phyloP scores from a whole-genome alignment of 495 filamentous ascomycete species.

The Hyaloscypha variabilis region DNA sequence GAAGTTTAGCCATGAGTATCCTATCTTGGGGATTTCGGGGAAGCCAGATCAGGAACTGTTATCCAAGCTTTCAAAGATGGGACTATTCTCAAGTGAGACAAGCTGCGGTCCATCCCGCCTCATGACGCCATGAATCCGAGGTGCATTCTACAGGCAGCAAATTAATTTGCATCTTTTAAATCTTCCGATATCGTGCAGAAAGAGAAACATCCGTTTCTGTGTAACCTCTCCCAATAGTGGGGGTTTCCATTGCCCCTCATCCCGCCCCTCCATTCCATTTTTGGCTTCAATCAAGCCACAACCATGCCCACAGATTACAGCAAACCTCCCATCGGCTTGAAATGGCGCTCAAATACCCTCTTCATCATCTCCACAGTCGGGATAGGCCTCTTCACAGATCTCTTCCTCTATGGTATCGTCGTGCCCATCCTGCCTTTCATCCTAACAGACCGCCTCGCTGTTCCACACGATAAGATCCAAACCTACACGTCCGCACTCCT shows the following conservation, averaged over 20 bases:
- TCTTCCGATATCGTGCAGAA: neutral
- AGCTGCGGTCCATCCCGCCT: neutral
- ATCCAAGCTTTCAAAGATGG: neutral
- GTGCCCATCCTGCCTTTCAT: constrained; percentile 68
- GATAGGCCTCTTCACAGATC: constrained; percentile 62
- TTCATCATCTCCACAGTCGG: constrained; percentile 63
- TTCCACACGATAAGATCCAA: constrained; percentile 56
- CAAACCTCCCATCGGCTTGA: constrained; percentile 4
- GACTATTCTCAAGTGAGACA: constrained; percentile 3
- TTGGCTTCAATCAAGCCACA: neutral
- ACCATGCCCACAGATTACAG: neutral
- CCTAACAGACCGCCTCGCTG: constrained; percentile 50
- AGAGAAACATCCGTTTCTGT: neutral
- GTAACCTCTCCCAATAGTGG: neutral
- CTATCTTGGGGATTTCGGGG: neutral
- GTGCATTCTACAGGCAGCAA: neutral
- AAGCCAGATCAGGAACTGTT: neutral
- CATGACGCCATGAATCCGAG: neutral
- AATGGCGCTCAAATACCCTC: constrained; percentile 22
- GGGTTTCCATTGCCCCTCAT: too few relatives aligned
- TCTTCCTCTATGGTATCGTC: constrained; percentile 61
- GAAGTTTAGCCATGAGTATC: neutral
- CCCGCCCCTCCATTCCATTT: neutral
- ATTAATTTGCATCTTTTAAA: neutral
- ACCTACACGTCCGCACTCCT: constrained; percentile 55